Conservation (phyloP, 1,139 yeast species). For the Protomyces gravidus region DNA sequence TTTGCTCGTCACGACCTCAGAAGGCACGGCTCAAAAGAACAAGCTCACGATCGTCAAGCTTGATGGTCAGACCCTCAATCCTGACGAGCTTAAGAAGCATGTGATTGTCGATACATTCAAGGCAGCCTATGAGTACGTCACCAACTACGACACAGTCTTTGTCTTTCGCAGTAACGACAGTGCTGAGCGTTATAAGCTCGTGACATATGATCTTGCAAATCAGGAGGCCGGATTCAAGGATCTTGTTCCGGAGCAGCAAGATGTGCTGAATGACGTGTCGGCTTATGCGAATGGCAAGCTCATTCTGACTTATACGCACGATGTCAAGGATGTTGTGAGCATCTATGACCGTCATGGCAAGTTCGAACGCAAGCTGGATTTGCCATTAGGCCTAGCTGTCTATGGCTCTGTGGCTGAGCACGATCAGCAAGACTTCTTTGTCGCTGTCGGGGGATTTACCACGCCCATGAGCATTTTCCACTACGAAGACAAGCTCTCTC, state of each 20-base stretch:
- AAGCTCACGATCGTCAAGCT: constrained; percentile 18
- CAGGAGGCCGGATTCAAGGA: constrained; percentile 9
- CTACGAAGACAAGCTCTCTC: not conserved
- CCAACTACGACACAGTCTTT: constrained; percentile 17
- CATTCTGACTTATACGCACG: constrained; percentile 21
- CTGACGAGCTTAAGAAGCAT: constrained; percentile 50
- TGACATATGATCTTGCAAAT: constrained; percentile 12
- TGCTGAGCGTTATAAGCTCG: constrained; percentile 15
- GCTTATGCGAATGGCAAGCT: constrained; percentile 11
- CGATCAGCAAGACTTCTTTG: constrained; percentile 19
- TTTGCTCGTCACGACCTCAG: constrained; percentile 18
- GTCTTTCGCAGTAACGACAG: constrained; percentile 18
- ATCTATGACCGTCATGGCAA: constrained; percentile 12
- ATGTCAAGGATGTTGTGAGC: constrained; percentile 23
- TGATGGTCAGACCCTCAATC: not conserved
- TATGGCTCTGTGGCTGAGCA: constrained; percentile 6
- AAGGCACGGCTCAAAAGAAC: constrained; percentile 19
- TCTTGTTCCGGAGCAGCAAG: constrained; percentile 6
- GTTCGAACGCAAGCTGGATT: constrained; percentile 12
- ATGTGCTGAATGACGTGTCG: constrained; percentile 16
- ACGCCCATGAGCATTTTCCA: constrained; percentile 20
- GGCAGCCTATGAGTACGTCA: constrained; percentile 70
- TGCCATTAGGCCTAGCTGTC: constrained; percentile 22
- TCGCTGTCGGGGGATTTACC: constrained; percentile 26
- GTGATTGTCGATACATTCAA: constrained; percentile 77